Base-by-base conservation (phyloP, 805 yeast genomes). In the Cyberlindnera suaveolens region DNA sequence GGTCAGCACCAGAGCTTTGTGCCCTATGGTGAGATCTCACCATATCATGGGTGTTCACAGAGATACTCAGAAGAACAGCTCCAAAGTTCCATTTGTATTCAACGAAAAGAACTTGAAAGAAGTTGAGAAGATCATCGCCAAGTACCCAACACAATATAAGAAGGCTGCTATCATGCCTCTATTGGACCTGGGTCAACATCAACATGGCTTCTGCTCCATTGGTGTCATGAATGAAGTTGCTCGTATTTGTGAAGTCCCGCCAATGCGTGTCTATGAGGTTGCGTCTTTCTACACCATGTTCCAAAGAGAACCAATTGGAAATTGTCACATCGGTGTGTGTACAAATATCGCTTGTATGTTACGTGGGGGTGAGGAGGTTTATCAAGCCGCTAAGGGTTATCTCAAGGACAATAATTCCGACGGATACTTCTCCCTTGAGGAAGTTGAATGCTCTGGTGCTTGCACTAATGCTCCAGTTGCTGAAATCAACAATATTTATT, bases 251-350 rank as follows among this genome's bases (percentile, higher is more conserved):
- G 91, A 85, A 57, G 83, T 87, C 81, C 96, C 96, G 27, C 95
- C 95, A 46, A 86, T 86, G 96, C 78, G 96, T 67, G 96, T 86
- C 27, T 86, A 86, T 64, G 95, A 86, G 64, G 96, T 86, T 50
- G 96, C 96, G 29, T 84, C 95, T 34, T 86, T 86, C 69, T 86
- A 86, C 68, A 86, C 96, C 54, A 87, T 86, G 96, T 86, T 81
- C 70, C 84, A 84, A 68, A 78, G 93, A 63, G 72, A 75, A 51
- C 95, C 95, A 39, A 80, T 87, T 76, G 95, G 95, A 47, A 85
- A 85, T 60, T 84, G 76, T 62, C 85, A 84, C 61, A 67, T 86
- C 43, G 95, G 86, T 63, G 82, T 87, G 34, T 86, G 96, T 67
- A 87, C 96, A 45, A 86, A 95, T 36, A 86, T 95, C 15, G 93